Base-by-base conservation (phyloP, 306 rosid species). In the Datisca glomerata region DNA sequence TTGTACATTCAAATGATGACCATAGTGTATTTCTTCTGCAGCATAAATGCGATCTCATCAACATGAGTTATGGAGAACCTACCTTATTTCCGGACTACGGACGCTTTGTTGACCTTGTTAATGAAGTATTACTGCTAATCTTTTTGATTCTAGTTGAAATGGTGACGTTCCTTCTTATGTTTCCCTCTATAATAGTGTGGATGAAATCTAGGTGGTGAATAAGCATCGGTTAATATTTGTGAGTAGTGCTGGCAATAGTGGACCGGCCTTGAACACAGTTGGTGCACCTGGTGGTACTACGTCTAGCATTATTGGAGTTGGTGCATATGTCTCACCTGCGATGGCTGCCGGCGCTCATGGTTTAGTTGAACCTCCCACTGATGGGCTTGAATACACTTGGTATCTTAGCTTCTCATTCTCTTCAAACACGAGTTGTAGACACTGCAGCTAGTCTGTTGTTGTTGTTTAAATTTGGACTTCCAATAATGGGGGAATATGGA, bases 221-320 rank as follows among this genome's bases (percentile, higher is more conserved):
- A 89, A 84, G 68, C 78, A 89, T 53, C 81, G 68, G 25, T 41
- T 89, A 41, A 73, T 84, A 72, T 89, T 80, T 59, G 84, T 89
- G 49, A 89, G 98, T 72, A 84, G 95, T 67, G 98, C 98, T 63
- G 98, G 93, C 55, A 89, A 89, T 64, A 77, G 75, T 77, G 98
- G 98, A 44, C 98, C 98, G 38, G 98, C 84, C 41, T 67, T 89
- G 76, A 89, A 65, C 68, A 89, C 98, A 53, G 98, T 89, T 50
- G 95, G 95, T 56, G 98, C 98, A 58, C 98, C 98, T 57, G 98
- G 98, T 45, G 98, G 98, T 54, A 84, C 98, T 40, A 53, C 93
- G 56, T 80, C 98, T 55, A 71, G 93, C 49, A 84, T 89, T 51
- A 84, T 89, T 24, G 95, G 98, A 41, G 77, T 89, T 61, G 95